These are phyloP conservation scores for Musa schizocarpa DNA, from an alignment of 176 grass and related monocot genomes.

Conservation along the genomic window DNA sequence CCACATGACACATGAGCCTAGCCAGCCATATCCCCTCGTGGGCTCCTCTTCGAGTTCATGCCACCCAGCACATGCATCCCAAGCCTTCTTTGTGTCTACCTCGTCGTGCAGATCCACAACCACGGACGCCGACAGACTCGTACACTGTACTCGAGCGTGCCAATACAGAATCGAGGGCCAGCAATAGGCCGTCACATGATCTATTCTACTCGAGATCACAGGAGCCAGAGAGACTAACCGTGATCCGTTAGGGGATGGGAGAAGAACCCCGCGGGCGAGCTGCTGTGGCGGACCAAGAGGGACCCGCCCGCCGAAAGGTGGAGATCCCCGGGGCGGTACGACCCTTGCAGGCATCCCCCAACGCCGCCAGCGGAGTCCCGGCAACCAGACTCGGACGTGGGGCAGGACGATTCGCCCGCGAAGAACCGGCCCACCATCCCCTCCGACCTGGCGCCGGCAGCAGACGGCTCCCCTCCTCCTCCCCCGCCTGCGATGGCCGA, in stretches of 20 bases:
- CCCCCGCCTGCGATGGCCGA: slow-evolving; percentile 7
- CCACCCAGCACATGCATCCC: neutral
- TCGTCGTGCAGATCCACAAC: neutral
- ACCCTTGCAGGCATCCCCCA: neutral
- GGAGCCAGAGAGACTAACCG: slow-evolving; percentile 10
- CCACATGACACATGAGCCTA: neutral
- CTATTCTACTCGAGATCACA: neutral
- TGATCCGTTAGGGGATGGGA: slow-evolving; percentile 29
- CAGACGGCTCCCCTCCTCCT: neutral
- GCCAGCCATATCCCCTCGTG: neutral
- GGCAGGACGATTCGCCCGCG: slow-evolving; percentile 20
- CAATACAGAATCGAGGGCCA: neutral
- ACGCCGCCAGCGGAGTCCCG: neutral
- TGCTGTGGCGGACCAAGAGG: slow-evolving; percentile 23
- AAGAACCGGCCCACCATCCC: slow-evolving; percentile 16
- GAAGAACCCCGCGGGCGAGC: slow-evolving; percentile 26
- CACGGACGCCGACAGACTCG: neutral
- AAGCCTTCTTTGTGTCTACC: neutral
- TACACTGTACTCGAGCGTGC: neutral
- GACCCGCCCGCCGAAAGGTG: neutral
- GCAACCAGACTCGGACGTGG: slow-evolving; percentile 10
- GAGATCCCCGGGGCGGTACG: neutral
- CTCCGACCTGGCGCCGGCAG: neutral
- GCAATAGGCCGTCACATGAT: neutral
- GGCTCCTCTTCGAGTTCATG: neutral